phyloP scores from a whole-genome alignment of 2,329 filamentous ascomycete genomes.

The Aspergillus calidoustus region DNA sequence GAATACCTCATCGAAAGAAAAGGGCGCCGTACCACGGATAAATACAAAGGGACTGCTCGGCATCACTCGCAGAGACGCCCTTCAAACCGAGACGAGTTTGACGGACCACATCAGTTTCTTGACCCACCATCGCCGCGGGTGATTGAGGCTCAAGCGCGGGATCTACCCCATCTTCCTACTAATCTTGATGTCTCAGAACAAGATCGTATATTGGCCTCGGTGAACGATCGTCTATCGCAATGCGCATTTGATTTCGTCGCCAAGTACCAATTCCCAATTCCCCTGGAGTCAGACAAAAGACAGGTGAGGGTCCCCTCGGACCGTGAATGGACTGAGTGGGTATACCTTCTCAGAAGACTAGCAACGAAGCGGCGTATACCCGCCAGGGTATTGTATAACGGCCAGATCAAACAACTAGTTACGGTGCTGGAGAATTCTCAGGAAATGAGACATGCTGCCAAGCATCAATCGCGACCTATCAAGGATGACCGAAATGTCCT shows the following conservation, averaged over 20 bases:
- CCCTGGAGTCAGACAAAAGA: constrained; percentile 79
- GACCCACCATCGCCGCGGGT: constrained; percentile 72
- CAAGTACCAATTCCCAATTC: constrained; percentile 89
- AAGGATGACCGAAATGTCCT: constrained; percentile 90
- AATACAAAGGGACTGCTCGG: constrained; percentile 36
- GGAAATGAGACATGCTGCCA: constrained; percentile 84
- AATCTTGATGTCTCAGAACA: constrained; percentile 84
- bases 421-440: constrained; percentile 86
- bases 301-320: constrained; percentile 75
- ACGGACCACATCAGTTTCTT: constrained; percentile 82
- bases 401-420: constrained; percentile 89
- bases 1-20: constrained; percentile 44
- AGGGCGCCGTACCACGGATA: constrained; percentile 39
- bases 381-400: constrained; percentile 81
- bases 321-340: constrained; percentile 91
- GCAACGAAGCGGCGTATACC: constrained; percentile 86
- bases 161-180: constrained; percentile 80
- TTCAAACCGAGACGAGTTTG: constrained; percentile 86
- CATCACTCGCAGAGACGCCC: constrained; percentile 65
- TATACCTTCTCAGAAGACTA: constrained; percentile 81
- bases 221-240: constrained; percentile 82
- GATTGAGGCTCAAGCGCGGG: constrained; percentile 76
- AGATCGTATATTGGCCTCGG: constrained; percentile 76
- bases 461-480: constrained; percentile 78
- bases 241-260: constrained; percentile 90